Evolutionary conservation across 768 basidiomycete species (phyloP).

Genomic region (Collybia sp.): DNA sequence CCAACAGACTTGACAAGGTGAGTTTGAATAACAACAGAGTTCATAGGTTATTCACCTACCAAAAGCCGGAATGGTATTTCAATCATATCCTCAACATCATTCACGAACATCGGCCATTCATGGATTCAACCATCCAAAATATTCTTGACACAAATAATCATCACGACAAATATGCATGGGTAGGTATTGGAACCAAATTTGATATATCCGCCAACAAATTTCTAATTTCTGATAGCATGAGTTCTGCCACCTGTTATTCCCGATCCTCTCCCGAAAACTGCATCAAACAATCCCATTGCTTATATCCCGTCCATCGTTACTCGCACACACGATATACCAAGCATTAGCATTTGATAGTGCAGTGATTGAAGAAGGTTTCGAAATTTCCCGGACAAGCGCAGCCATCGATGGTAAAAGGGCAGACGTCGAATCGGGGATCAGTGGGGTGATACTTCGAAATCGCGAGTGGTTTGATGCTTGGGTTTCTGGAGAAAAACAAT

Average conservation of each 20-base stretch:
- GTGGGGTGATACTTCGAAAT: slow-evolving; percentile 76
- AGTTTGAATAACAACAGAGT: not conserved
- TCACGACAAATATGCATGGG: slow-evolving; percentile 68
- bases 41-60: not conserved
- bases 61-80: slow-evolving; percentile 95
- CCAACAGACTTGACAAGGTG: slow-evolving; percentile 93
- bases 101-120: slow-evolving; percentile 81
- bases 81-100: slow-evolving; percentile 84
- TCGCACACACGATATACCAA: slow-evolving; percentile 96
- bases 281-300: slow-evolving; percentile 68
- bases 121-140: slow-evolving; percentile 70
- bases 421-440: slow-evolving; percentile 67
- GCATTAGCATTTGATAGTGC: slow-evolving; percentile 83
- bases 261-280: slow-evolving; percentile 73
- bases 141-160: slow-evolving; percentile 64
- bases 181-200: slow-evolving; percentile 25
- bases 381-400: slow-evolving; percentile 47
- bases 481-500: slow-evolving; percentile 85
- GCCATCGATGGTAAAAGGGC: slow-evolving; percentile 14
- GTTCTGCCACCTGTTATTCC: slow-evolving; percentile 75
- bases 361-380: slow-evolving; percentile 71
- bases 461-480: slow-evolving; percentile 90
- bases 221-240: slow-evolving; percentile 54
- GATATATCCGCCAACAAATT: not conserved
- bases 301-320: slow-evolving; percentile 71